phyloP scores from a whole-genome alignment of 345 rosid species.

The Crucihimalaya himalaica region DNA sequence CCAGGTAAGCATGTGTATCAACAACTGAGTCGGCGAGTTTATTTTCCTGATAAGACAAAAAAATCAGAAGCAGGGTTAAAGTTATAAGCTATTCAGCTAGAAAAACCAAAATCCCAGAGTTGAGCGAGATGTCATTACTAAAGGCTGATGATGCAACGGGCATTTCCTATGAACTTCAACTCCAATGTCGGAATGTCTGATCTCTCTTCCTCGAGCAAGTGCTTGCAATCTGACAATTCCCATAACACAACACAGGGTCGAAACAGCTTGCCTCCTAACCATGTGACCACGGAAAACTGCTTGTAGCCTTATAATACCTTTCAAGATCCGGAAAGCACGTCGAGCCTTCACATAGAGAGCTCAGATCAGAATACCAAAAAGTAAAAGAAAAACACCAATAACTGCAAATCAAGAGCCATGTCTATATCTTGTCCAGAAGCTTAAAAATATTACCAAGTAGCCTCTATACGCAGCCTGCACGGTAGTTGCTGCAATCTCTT shows the following conservation, averaged over 20 bases:
- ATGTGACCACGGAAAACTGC: constrained; percentile 52
- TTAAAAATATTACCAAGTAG: constrained; percentile 34
- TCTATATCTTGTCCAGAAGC: background rate
- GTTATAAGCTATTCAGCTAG: constrained; percentile 8
- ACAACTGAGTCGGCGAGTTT: constrained; percentile 40
- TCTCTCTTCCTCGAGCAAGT: constrained; percentile 37
- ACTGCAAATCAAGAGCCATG: background rate
- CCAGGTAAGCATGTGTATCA: constrained; percentile 41
- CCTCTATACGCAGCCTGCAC: constrained; percentile 69
- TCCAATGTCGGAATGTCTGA: constrained; percentile 35
- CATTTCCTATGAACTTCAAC: constrained; percentile 32
- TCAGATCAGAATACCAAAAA: background rate
- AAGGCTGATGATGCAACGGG: constrained; percentile 36
- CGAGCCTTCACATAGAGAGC: constrained; percentile 33
- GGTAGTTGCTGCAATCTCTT: constrained; percentile 66
- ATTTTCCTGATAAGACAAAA: constrained; percentile 44
- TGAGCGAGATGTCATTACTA: constrained; percentile 43
- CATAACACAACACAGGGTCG: constrained; percentile 39
- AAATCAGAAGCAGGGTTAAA: background rate
- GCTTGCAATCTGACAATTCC: constrained; percentile 44
- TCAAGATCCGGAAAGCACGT: constrained; percentile 38
- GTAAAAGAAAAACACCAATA: background rate
- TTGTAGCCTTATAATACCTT: constrained; percentile 52
- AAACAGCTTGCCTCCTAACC: constrained; percentile 48
- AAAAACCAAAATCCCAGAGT: background rate